Percentiles rank a stretch among this genome's conserved stretches.
Conservation (phyloP, 176 grass and related monocot species). For the Oryza brachyantha region DNA sequence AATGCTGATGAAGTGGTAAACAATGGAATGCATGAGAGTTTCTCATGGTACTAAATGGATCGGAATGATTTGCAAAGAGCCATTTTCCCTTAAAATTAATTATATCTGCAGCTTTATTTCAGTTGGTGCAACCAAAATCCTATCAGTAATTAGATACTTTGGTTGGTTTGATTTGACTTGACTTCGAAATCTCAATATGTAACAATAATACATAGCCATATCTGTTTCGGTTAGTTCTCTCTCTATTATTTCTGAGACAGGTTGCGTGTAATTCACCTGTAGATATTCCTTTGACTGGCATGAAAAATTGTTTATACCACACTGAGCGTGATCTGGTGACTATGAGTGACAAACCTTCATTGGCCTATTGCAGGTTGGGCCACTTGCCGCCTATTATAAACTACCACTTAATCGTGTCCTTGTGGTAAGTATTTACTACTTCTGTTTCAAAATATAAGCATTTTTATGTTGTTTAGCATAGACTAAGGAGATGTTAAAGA, state of each 20-base stretch:
- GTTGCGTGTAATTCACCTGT: constrained; percentile 1
- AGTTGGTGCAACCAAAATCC: background rate
- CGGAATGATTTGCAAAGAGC: background rate
- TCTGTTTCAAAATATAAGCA: too few relatives aligned
- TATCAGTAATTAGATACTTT: background rate
- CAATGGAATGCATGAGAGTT: background rate
- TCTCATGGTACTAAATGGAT: background rate
- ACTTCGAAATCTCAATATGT: background rate
- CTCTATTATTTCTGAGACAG: background rate
- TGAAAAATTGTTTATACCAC: background rate
- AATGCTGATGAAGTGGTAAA: background rate
- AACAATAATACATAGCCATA: background rate
- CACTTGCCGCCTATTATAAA: constrained; percentile 90
- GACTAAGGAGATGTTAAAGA: too few relatives aligned
- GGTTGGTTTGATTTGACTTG: constrained; percentile 12
- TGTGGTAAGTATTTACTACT: constrained; percentile 65
- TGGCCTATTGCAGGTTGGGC: constrained; percentile 58
- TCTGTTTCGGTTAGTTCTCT: constrained; percentile 2
- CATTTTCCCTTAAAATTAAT: background rate
- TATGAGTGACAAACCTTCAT: background rate
- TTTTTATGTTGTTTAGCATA: too few relatives aligned
- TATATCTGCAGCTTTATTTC: background rate
- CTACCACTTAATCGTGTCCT: constrained; percentile 71
- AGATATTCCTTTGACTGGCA: background rate
- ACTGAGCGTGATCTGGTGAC: background rate